Percentiles rank a stretch among this genome's conserved stretches.
Conservation (phyloP, 73 alveolate species). For the Tetrahymena malaccensis region DNA sequence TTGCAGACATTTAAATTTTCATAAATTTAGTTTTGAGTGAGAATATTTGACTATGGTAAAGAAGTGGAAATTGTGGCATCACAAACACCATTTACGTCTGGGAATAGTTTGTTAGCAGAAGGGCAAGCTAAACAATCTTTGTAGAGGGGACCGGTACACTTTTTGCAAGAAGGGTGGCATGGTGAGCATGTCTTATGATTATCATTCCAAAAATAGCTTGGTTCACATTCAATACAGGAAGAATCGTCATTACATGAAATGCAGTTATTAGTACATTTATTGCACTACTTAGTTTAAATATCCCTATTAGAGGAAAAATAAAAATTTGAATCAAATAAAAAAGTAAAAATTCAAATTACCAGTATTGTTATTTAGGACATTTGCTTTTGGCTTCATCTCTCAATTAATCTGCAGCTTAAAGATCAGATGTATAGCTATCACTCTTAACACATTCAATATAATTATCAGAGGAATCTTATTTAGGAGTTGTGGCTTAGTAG, state of each 20-base stretch:
- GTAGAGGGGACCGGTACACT: neutral
- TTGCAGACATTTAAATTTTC: neutral
- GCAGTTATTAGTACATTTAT: neutral
- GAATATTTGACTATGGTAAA: neutral
- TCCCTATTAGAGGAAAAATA: neutral
- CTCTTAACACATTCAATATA: neutral
- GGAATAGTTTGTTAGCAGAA: neutral
- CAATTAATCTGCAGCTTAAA: neutral
- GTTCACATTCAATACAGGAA: neutral
- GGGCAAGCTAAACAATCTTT: neutral
- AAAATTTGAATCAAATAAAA: no score
- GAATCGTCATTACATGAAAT: neutral
- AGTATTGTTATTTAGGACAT: neutral
- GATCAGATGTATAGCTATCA: neutral
- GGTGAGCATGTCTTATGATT: neutral
- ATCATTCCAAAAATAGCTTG: neutral
- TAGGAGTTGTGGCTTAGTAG: neutral
- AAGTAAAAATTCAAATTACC: neutral
- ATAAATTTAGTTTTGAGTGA: neutral
- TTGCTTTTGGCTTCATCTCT: neutral
- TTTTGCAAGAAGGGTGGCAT: neutral
- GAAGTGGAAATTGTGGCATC: neutral
- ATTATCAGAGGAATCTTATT: neutral
- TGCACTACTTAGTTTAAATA: neutral
- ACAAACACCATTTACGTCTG: neutral